phyloP scores from a whole-genome alignment of 192 early-diverging fungal genomes.

The Neocallimastix lanati region DNA sequence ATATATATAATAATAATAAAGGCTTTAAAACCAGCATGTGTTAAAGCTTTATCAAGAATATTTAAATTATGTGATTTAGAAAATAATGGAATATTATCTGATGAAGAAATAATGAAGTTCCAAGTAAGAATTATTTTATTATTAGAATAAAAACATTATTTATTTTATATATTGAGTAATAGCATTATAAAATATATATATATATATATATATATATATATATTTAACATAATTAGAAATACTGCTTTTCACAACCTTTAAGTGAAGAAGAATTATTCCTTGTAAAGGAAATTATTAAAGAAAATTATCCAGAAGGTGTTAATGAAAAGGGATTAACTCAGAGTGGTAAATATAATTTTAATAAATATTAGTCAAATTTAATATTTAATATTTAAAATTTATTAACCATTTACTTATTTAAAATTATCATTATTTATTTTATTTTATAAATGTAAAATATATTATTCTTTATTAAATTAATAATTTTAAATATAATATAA shows the following conservation, averaged over 20 bases:
- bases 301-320: not conserved
- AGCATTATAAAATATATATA: no score
- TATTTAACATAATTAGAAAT: not conserved
- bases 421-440: no score
- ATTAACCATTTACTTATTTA: no score
- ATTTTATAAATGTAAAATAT: no score
- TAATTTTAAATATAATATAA: no score
- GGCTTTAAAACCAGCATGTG: not conserved
- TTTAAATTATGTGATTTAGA: not conserved
- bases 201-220: no score
- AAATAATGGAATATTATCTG: not conserved
- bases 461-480: no score
- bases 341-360: not conserved
- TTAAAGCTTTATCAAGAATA: not conserved
- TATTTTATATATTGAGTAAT: no score
- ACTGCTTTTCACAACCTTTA: not conserved
- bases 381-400: no score
- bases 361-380: no score
- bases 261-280: not conserved
- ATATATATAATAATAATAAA: not conserved
- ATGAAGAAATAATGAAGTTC: not conserved
- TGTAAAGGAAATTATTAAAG: not conserved
- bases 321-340: not conserved
- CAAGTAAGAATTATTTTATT: not conserved
- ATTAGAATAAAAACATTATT: no score